phyloP scores from a whole-genome alignment of 805 yeast species.

The Lipomyces sp. region DNA sequence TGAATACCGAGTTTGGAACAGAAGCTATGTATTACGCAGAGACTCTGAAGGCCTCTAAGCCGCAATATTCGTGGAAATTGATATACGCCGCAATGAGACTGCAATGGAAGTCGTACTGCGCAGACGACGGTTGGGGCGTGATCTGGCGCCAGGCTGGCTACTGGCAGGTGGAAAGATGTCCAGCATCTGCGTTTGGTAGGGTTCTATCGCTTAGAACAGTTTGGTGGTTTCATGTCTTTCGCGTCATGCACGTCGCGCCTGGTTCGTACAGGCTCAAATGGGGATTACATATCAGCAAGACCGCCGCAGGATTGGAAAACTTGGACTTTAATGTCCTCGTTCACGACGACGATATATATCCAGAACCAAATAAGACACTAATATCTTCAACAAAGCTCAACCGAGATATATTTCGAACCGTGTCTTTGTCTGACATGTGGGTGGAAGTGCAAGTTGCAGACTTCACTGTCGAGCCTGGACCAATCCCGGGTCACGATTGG shows the following conservation, averaged over 20 bases:
- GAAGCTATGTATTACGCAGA: neutral
- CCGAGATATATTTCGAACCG: neutral
- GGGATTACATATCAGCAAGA: constrained; percentile 16
- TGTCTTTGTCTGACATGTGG: constrained; percentile 4
- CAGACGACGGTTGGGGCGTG: constrained; percentile 26
- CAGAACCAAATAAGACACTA: constrained; percentile 9
- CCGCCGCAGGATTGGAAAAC: neutral
- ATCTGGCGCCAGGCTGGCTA: constrained; percentile 20
- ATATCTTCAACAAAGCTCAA: constrained; percentile 6
- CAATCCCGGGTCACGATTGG: constrained; percentile 7
- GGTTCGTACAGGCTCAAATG: constrained; percentile 19
- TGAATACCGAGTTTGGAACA: neutral
- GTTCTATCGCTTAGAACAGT: constrained; percentile 10
- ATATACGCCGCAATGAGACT: constrained; percentile 8
- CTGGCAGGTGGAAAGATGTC: constrained; percentile 6
- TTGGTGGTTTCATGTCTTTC: constrained; percentile 25
- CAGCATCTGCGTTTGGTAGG: constrained; percentile 13
- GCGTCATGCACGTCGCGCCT: constrained; percentile 18
- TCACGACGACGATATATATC: constrained; percentile 10
- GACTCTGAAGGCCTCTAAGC: constrained; percentile 1
- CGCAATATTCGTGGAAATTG: constrained; percentile 5
- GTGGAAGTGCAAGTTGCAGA: constrained; percentile 19
- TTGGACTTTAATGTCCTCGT: constrained; percentile 12
- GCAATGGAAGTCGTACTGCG: constrained; percentile 19
- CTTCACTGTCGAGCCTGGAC: constrained; percentile 8